Evolutionary conservation across 371 early-diverging fungal genomes (phyloP), one percentile per base, ranked within the genome.

Genomic region (Syncephalastrum monosporum): DNA sequence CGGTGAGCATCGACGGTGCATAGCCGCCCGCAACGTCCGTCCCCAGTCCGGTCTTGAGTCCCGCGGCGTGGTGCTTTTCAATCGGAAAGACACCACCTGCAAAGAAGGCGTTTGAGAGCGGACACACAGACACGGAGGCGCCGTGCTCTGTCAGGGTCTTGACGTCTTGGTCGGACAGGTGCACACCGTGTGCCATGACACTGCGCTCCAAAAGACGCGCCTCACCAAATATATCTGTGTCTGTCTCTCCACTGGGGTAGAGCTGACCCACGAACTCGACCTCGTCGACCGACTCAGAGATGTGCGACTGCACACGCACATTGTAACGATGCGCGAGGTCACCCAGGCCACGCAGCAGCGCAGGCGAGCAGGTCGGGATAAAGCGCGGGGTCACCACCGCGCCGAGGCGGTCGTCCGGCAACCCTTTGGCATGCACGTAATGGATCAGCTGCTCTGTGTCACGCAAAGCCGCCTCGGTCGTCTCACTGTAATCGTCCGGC

Each of bases 21-120:
- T 80, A 86, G 15, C 90, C 90, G 43, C 87, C 90, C 25, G 85
- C 73, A 7, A 85, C 84, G 57, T 89, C 90, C 10, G 87, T 89
- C 42, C 90, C 90, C 53, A 89, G 66, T 1, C 86, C 86, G 6
- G 83, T 78, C 42, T 68, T 68, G 19, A 83, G 52, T 10, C 38
- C 38, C 10, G 38, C 7, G 8, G 38, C 38, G 10, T 75, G 80
- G 8, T 19, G 23, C 19, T 64, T 60, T 41, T 60, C 51, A 41
- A 43, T 21, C 3, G 59, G 59, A 21, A 52, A 59, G 2, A 59
- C 23, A 19, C 59, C 88, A 52, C 78, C 75, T 47, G 68, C 61
- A 29, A 89, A 71, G 8, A 73, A 68, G 60, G 85, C 85, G 72
- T 89, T 89, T 51, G 81, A 80, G 48, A 68, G 77, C 1, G 90